Evolutionary conservation across 2,329 filamentous ascomycete species (phyloP), one percentile per base, ranked within the genome.

Genomic region (Cladophialophora bantiana): DNA sequence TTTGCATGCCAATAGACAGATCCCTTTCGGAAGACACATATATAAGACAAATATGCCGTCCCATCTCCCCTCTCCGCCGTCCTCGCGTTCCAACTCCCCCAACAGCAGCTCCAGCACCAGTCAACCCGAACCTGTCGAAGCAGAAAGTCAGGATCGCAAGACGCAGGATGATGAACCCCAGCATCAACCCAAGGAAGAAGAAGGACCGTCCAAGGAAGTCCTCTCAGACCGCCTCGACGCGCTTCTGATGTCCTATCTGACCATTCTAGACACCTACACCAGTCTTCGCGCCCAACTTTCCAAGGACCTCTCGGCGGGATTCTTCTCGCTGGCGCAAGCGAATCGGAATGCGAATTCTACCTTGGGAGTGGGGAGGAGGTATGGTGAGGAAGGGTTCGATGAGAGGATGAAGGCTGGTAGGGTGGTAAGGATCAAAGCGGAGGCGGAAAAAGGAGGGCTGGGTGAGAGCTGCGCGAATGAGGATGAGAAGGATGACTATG

Each of bases 381-480:
- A 81, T 75, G 82, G 83, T 13, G 75, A 79, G 40, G 82, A 84
- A 61, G 83, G 80, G 68, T 84, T 83, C 66, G 83, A 84, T 73
- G 79, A 80, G 54, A 75, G 83, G 36, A 84, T 84, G 83, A 82
- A 83, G 71, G 81, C 82, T 15, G 78, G 74, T 26, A 75, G 75
- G 65, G 78, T 72, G 65, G 65, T 74, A 18, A 64, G 64, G n/a
- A 70, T 53, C 45, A 10, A 57, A 34, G 59, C 57, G 59, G 48
- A 59, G 59, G 48, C 18, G 4, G 18, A 10, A 26, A 50, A 50
- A 2, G 7, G 31, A 67, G 34, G 26, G n/a, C 20, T 20, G 36
- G 36, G 70, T 71, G 73, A 75, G 68, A 73, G 45, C 18, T n/a
- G 12, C 36, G 7, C 4, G 36, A 31, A 13, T 31, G 18, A 13